These are phyloP conservation scores for Anthoceros angustus DNA, from an alignment of 225 moss, liverwort and hornwort genomes.

Conservation along the genomic window DNA sequence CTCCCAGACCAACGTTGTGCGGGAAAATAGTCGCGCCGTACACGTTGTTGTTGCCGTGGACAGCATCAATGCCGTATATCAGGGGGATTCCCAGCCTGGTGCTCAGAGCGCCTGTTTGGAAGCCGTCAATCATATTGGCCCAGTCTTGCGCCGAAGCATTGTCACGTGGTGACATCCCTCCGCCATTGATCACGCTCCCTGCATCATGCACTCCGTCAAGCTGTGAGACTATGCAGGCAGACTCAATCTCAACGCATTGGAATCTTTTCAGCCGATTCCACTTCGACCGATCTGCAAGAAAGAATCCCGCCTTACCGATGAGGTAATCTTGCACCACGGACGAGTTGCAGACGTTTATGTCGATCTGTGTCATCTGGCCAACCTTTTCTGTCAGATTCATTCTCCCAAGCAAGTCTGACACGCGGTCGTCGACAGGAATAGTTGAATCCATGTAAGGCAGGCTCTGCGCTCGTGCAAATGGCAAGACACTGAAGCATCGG, in stretches of 20 bases:
- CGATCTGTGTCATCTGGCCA: constrained; percentile 80
- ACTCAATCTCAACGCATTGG: not conserved
- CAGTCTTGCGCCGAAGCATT: constrained; percentile 22
- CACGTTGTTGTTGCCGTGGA: constrained; percentile 60
- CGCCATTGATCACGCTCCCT: constrained; percentile 62
- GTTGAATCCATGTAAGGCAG: constrained; percentile 35
- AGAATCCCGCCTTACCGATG: constrained; percentile 22
- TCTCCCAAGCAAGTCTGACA: constrained; percentile 34
- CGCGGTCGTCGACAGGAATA: constrained; percentile 30
- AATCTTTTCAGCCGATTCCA: not conserved
- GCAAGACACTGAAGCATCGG: too few relatives aligned
- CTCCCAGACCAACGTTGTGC: constrained; percentile 60
- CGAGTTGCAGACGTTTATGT: constrained; percentile 21
- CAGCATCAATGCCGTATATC: constrained; percentile 59
- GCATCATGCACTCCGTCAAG: constrained; percentile 5
- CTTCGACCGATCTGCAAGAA: too few relatives aligned
- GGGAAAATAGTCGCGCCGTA: constrained; percentile 66
- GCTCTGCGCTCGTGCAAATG: too few relatives aligned
- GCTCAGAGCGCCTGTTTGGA: constrained; percentile 38
- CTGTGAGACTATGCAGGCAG: not conserved
- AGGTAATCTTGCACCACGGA: constrained; percentile 22
- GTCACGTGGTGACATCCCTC: constrained; percentile 31
- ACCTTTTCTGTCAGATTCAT: constrained; percentile 74
- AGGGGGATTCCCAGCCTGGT: constrained; percentile 49
- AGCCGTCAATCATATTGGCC: constrained; percentile 35